Percentiles rank a stretch among this genome's conserved stretches.
Evolutionary conservation across 2,329 filamentous ascomycete genomes (phyloP).

Genomic region (Colletotrichum orbiculare): DNA sequence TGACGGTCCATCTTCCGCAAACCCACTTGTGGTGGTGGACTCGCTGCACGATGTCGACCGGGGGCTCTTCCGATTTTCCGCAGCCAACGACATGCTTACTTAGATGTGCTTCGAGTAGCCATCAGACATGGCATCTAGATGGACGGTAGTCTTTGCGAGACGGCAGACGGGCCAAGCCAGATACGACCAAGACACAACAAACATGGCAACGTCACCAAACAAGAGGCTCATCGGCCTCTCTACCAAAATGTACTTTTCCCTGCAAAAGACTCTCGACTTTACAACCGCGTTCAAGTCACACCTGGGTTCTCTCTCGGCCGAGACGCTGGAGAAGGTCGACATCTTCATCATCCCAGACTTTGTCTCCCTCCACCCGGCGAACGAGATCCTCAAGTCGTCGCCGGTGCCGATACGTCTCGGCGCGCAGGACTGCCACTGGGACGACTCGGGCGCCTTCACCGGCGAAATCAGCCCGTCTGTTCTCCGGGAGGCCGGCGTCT

Average conservation of each 20-base stretch:
- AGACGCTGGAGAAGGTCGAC: slow-evolving; percentile 56
- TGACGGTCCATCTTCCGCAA: no score
- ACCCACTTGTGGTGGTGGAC: no score
- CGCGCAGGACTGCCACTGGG: slow-evolving; percentile 80
- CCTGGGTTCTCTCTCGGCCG: slow-evolving; percentile 51
- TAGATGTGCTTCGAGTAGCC: no score
- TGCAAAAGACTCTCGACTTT: slow-evolving; percentile 69
- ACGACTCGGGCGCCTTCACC: slow-evolving; percentile 78
- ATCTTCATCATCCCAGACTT: slow-evolving; percentile 85
- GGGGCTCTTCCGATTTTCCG: no score
- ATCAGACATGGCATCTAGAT: no score
- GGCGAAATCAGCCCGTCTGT: slow-evolving; percentile 80
- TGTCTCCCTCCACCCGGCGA: slow-evolving; percentile 69
- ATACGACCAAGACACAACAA: background rate
- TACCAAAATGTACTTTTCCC: slow-evolving; percentile 84
- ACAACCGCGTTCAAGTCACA: slow-evolving; percentile 60
- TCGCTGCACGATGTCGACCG: no score
- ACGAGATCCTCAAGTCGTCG: slow-evolving; percentile 56
- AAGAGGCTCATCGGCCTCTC: slow-evolving; percentile 78
- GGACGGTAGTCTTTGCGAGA: background rate
- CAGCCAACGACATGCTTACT: no score
- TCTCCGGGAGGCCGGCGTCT: slow-evolving; percentile 74
- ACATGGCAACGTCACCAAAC: slow-evolving; percentile 21
- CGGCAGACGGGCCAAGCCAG: background rate
- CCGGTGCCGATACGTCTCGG: slow-evolving; percentile 67